A percentile compares a stretch with the other conserved stretches of the same genome.
phyloP scores from a whole-genome alignment of 2,329 filamentous ascomycete genomes.

The Aspergillus sp. region DNA sequence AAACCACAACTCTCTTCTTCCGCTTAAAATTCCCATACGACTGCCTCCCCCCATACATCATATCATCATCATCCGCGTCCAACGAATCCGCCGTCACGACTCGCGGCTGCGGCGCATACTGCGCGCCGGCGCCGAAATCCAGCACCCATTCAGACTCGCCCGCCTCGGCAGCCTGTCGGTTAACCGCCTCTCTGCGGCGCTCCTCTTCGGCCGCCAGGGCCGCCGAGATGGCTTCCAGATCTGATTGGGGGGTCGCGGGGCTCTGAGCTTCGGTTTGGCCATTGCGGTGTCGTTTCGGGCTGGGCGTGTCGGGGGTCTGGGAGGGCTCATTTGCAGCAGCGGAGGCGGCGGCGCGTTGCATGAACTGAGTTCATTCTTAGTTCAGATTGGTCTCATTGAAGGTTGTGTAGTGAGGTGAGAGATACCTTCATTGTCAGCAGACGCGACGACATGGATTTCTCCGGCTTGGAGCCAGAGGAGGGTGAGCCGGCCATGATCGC shows the following conservation, averaged over 20 bases:
- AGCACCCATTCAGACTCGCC: slow-evolving; percentile 48
- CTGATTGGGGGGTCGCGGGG: slow-evolving; percentile 28
- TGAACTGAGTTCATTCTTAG: slow-evolving; percentile 58
- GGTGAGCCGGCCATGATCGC: slow-evolving; percentile 32
- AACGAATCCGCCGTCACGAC: slow-evolving; percentile 35
- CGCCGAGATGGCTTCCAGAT: slow-evolving; percentile 40
- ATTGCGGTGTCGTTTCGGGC: slow-evolving; percentile 39
- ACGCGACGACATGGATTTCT: slow-evolving; percentile 78
- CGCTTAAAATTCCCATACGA: slow-evolving; percentile 42
- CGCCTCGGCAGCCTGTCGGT: slow-evolving; percentile 42
- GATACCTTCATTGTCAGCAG: slow-evolving; percentile 82
- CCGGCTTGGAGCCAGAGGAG: slow-evolving; percentile 56
- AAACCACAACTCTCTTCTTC: slow-evolving; percentile 28
- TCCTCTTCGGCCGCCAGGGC: slow-evolving; percentile 43
- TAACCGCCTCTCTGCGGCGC: slow-evolving; percentile 40
- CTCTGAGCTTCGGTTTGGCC: slow-evolving; percentile 21
- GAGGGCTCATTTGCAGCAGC: slow-evolving; percentile 44
- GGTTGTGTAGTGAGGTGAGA: not conserved
- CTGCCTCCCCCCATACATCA: slow-evolving; percentile 32
- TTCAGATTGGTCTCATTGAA: slow-evolving; percentile 3
- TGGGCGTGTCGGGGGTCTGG: slow-evolving; percentile 43
- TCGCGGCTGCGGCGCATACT: slow-evolving; percentile 24
- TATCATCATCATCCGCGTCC: slow-evolving; percentile 32
- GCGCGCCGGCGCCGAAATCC: slow-evolving; percentile 27
- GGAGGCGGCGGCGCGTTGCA: slow-evolving; percentile 79